A percentile compares a stretch with the other conserved stretches of the same genome.
Evolutionary conservation across 768 basidiomycete species (phyloP).

Genomic region (Boletus reticulatus): DNA sequence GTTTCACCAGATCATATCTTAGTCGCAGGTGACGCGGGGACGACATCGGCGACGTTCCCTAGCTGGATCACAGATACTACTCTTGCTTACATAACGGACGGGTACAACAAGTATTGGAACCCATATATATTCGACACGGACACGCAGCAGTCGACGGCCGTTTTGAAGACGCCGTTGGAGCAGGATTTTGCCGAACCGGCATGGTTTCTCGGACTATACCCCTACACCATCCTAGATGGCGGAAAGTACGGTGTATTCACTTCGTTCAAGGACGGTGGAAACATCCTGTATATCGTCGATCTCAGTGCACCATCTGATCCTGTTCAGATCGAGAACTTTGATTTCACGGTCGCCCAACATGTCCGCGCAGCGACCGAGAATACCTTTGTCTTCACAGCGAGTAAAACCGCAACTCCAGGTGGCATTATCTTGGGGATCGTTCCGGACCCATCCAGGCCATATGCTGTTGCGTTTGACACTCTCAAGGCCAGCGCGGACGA

Average conservation of each 20-base stretch:
- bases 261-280: constrained; percentile 29
- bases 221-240: constrained; percentile 22
- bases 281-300: constrained; percentile 33
- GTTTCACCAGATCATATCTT: constrained; percentile 31
- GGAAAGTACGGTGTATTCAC: constrained; percentile 28
- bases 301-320: constrained; percentile 8
- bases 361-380: background rate
- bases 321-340: background rate
- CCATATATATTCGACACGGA: constrained; percentile 30
- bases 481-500: constrained; percentile 18
- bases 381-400: constrained; percentile 13
- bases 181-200: constrained; percentile 25
- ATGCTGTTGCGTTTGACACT: background rate
- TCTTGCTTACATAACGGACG: constrained; percentile 59
- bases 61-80: constrained; percentile 42
- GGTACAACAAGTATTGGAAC: constrained; percentile 57
- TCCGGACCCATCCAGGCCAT: background rate
- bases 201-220: constrained; percentile 18
- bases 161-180: constrained; percentile 17
- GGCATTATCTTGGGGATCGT: constrained; percentile 11
- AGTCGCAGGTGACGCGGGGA: constrained; percentile 48
- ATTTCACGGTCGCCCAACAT: constrained; percentile 12
- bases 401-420: background rate
- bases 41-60: constrained; percentile 36
- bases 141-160: constrained; percentile 24